These are phyloP conservation scores for Neostapfia colusana DNA, from an alignment of 176 grass and related monocot species.

Conservation along the genomic window DNA sequence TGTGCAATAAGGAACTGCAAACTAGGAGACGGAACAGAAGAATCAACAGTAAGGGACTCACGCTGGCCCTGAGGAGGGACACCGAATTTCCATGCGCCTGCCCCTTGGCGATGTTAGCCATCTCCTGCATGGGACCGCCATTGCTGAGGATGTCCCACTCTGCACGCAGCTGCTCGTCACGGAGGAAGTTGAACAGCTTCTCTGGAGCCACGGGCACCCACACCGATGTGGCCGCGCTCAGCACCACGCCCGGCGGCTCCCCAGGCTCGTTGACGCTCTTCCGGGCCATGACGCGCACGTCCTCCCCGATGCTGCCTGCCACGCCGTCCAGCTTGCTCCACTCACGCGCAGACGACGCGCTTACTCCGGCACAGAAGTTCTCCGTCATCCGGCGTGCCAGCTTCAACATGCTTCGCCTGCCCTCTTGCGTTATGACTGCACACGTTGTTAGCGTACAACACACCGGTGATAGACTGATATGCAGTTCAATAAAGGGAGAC, in stretches of 20 bases:
- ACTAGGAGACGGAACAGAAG: constrained; percentile 2
- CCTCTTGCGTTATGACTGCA: constrained; percentile 62
- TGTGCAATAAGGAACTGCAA: neutral
- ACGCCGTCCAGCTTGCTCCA: constrained; percentile 69
- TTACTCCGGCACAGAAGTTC: constrained; percentile 76
- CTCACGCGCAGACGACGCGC: constrained; percentile 63
- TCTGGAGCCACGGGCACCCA: constrained; percentile 67
- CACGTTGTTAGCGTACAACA: no score
- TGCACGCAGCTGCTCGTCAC: constrained; percentile 63
- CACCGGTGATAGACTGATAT: no score
- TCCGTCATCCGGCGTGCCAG: constrained; percentile 77
- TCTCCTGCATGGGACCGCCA: constrained; percentile 93
- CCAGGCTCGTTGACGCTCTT: constrained; percentile 78
- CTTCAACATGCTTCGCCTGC: constrained; percentile 89
- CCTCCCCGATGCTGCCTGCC: constrained; percentile 52
- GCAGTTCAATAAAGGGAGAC: neutral
- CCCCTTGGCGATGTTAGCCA: constrained; percentile 85
- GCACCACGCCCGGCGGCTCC: constrained; percentile 73
- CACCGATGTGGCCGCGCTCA: constrained; percentile 77
- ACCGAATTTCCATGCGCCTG: constrained; percentile 84
- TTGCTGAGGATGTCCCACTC: constrained; percentile 93
- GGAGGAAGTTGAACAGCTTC: constrained; percentile 74
- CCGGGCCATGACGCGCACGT: constrained; percentile 70
- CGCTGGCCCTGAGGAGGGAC: constrained; percentile 80
- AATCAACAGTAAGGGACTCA: constrained; percentile 41